Percentiles rank a stretch among this genome's conserved stretches.
phyloP scores from a whole-genome alignment of 345 rosid genomes.

The Gynandropsis gynandra region DNA sequence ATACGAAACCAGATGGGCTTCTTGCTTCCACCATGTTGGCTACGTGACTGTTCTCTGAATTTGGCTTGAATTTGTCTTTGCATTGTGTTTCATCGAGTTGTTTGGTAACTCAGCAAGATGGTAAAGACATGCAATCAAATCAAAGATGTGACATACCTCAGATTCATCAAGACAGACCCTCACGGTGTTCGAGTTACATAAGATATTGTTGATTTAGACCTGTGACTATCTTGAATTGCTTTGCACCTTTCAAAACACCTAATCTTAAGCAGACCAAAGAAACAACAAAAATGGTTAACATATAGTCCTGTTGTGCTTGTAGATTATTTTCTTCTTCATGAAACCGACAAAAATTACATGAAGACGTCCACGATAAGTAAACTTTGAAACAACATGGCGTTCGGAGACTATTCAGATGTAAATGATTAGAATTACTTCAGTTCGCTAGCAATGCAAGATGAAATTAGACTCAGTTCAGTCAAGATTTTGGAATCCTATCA shows the following conservation, averaged over 20 bases:
- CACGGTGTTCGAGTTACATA: slow-evolving; percentile 17
- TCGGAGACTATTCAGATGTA: too few species aligned
- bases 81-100: neutral
- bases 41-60: slow-evolving; percentile 2
- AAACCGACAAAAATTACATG: slow-evolving; percentile 35
- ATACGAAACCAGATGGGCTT: neutral
- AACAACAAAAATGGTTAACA: neutral
- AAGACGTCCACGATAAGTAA: slow-evolving; percentile 55
- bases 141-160: slow-evolving; percentile 8
- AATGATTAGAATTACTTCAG: too few species aligned
- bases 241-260: slow-evolving; percentile 39
- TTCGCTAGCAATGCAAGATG: too few species aligned
- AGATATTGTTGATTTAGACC: slow-evolving; percentile 16
- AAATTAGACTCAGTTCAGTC: too few species aligned
- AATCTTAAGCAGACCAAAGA: slow-evolving; percentile 48
- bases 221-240: too few species aligned
- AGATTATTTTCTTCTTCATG: too few species aligned
- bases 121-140: too few species aligned
- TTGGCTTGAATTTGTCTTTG: slow-evolving; percentile 2
- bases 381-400: too few species aligned
- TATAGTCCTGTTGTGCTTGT: too few species aligned
- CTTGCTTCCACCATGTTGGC: neutral
- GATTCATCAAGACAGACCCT: slow-evolving; percentile 32
- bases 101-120: too few species aligned
- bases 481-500: too few species aligned